Conservation (phyloP, 1,284 basidiomycete species). For the Jaminaea rosea region DNA sequence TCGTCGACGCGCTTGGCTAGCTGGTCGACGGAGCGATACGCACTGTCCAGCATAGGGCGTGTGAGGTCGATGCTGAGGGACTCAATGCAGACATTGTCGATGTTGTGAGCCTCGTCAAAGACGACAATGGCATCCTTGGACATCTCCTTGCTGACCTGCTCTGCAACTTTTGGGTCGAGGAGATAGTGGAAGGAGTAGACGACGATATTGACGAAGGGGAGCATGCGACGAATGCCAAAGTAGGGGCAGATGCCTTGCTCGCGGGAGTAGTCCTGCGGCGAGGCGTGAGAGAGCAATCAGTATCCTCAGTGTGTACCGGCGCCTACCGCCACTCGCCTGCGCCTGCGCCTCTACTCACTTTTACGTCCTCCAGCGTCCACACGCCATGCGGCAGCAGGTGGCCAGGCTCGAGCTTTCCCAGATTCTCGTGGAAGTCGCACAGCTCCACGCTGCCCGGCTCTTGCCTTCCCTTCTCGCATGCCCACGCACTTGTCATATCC, state of each 20-base stretch:
- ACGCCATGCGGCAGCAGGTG: conserved; percentile 77
- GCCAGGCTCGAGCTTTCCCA: conserved; percentile 72
- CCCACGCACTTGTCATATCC: conserved; percentile 80
- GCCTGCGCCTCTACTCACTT: no score
- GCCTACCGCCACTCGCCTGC: no score
- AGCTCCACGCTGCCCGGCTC: conserved; percentile 85
- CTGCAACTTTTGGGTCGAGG: conserved; percentile 96
- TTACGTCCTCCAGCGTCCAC: conserved; percentile 87
- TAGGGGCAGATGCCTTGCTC: conserved; percentile 87
- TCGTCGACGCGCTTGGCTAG: conserved; percentile 89
- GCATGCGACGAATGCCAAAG: conserved; percentile 92
- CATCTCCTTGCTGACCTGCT: conserved; percentile 95
- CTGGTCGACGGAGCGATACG: conserved; percentile 75
- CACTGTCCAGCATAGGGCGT: conserved; percentile 95
- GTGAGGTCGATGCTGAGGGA: conserved; percentile 95
- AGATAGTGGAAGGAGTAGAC: conserved; percentile 99
- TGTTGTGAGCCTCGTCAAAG: conserved; percentile 99
- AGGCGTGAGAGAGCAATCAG: no score
- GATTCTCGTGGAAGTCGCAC: conserved; percentile 89
- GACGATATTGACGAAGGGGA: conserved; percentile 89
- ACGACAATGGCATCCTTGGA: conserved; percentile 97
- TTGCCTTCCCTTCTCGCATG: conserved; percentile 72
- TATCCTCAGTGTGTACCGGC: no score
- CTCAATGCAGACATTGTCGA: conserved; percentile 99
- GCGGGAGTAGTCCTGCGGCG: conserved; percentile 76